Conservation (phyloP, 108 stramenopile genomes). For the Nitzschia sp. region DNA sequence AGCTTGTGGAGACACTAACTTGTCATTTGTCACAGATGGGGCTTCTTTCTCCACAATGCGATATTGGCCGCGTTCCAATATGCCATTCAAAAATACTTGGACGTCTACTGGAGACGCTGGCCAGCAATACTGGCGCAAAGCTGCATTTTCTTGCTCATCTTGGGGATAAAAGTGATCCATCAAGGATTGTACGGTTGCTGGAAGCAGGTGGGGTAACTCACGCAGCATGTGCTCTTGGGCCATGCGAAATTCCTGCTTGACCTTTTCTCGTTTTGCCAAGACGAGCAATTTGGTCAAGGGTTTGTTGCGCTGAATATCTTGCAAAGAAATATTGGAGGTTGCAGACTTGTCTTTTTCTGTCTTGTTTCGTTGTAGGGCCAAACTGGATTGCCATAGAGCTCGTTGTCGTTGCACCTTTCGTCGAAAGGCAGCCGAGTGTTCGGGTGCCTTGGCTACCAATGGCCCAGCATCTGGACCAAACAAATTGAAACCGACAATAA, state of each 20-base stretch:
- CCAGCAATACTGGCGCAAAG: background rate
- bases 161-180: conserved; percentile 22
- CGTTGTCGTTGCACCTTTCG: conserved; percentile 57
- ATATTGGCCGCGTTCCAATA: conserved; percentile 20
- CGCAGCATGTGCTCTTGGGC: conserved; percentile 10
- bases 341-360: background rate
- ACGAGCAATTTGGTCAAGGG: conserved; percentile 60
- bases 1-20: background rate
- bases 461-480: conserved; percentile 67
- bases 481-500: conserved; percentile 83
- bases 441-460: conserved; percentile 57
- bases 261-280: conserved; percentile 57
- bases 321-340: conserved; percentile 23
- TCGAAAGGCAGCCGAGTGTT: conserved; percentile 70
- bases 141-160: background rate
- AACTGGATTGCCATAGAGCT: background rate
- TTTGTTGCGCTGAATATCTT: conserved; percentile 50
- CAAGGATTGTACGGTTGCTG: conserved; percentile 22
- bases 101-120: conserved; percentile 29
- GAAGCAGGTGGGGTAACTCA: background rate
- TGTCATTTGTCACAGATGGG: background rate
- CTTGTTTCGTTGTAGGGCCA: conserved; percentile 1
- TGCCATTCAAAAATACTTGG: conserved; percentile 37
- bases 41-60: background rate
- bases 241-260: conserved; percentile 34